phyloP scores from a whole-genome alignment of 1,284 basidiomycete genomes.

The Anthracocystis panici-leucophaei region DNA sequence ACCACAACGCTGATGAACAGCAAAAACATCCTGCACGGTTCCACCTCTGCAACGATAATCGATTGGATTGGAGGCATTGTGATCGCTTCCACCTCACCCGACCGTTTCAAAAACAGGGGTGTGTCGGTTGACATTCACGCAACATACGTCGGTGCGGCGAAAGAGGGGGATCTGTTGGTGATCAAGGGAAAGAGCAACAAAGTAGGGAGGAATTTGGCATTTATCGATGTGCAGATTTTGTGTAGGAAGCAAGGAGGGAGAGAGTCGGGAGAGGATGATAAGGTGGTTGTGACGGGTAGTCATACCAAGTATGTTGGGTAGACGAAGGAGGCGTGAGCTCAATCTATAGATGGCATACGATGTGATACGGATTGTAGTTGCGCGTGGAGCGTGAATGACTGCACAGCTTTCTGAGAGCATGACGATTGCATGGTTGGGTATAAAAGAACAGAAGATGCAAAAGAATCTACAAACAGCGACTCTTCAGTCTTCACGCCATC shows the following conservation, averaged over 20 bases:
- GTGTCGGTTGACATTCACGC: slow-evolving; percentile 58
- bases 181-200: slow-evolving; percentile 50
- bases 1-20: slow-evolving; percentile 47
- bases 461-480: not conserved
- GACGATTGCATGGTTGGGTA: not conserved
- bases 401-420: not conserved
- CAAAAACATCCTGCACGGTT: slow-evolving; percentile 55
- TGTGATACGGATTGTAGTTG: too few species aligned
- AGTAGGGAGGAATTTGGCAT: slow-evolving; percentile 53
- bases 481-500: not conserved
- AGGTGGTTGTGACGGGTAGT: slow-evolving; percentile 33
- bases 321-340: not conserved
- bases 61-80: slow-evolving; percentile 59
- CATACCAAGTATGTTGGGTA: slow-evolving; percentile 55
- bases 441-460: not conserved
- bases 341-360: too few species aligned
- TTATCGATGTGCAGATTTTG: slow-evolving; percentile 50
- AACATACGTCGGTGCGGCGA: slow-evolving; percentile 48
- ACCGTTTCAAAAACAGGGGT: slow-evolving; percentile 42
- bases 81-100: slow-evolving; percentile 44
- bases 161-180: slow-evolving; percentile 47
- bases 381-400: not conserved
- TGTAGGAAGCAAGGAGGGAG: slow-evolving; percentile 28
- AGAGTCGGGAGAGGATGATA: slow-evolving; percentile 32
- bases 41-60: slow-evolving; percentile 55